Conservation (phyloP, 768 basidiomycete genomes). For the Omphalotus guepiniiformis region DNA sequence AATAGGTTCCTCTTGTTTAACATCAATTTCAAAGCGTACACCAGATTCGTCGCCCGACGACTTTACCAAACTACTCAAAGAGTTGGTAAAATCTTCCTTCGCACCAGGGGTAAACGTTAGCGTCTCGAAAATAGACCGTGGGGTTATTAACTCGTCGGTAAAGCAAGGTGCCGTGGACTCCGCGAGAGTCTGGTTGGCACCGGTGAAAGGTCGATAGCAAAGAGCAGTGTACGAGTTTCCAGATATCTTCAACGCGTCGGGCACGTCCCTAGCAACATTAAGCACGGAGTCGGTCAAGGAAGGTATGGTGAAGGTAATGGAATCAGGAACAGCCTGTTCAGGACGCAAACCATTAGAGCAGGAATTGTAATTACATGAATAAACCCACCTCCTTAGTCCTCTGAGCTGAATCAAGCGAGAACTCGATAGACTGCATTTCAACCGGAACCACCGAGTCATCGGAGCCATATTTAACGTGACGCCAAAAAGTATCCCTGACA, state of each 20-base stretch:
- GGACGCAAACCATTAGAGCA: neutral
- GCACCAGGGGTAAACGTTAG: constrained; percentile 47
- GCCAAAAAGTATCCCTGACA: constrained; percentile 53
- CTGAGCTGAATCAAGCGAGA: constrained; percentile 41
- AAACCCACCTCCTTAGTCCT: neutral
- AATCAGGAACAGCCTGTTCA: constrained; percentile 24
- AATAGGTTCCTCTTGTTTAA: constrained; percentile 40
- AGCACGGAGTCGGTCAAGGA: constrained; percentile 39
- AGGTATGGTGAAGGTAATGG: constrained; percentile 31
- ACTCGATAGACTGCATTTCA: constrained; percentile 73
- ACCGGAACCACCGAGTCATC: constrained; percentile 33
- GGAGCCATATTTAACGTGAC: constrained; percentile 20
- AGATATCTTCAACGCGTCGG: constrained; percentile 33
- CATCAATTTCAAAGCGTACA: constrained; percentile 50
- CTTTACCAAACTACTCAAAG: constrained; percentile 27
- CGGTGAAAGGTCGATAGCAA: constrained; percentile 39
- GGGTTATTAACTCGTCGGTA: constrained; percentile 29
- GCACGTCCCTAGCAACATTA: constrained; percentile 49
- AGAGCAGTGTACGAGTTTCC: constrained; percentile 46
- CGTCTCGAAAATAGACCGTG: constrained; percentile 41
- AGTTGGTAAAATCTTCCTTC: constrained; percentile 46
- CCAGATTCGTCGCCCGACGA: constrained; percentile 33
- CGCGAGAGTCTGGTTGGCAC: constrained; percentile 13
- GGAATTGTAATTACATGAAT: neutral
- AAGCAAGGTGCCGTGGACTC: constrained; percentile 32